Percentiles rank a stretch among this genome's conserved stretches.
Evolutionary conservation across 2,329 filamentous ascomycete species (phyloP).

Genomic region (Fusarium musae): DNA sequence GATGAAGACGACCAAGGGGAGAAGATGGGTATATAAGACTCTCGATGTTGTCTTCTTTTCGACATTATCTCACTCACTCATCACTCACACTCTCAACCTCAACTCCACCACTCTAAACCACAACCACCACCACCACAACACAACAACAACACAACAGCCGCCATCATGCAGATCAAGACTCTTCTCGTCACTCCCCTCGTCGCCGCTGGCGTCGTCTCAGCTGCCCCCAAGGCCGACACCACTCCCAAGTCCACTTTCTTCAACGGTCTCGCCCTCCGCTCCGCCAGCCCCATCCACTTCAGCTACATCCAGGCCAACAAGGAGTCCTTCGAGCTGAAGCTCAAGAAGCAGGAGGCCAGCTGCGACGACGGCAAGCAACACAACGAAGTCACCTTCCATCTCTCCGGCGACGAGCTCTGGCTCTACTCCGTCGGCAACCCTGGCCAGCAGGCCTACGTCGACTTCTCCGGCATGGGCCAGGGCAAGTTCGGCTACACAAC

Average conservation of each 20-base stretch:
- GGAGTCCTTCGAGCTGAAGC: slow-evolving; percentile 57
- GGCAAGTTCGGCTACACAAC: slow-evolving; percentile 65
- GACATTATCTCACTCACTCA: slow-evolving; percentile 3
- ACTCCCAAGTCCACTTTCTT: slow-evolving; percentile 54
- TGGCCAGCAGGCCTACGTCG: slow-evolving; percentile 62
- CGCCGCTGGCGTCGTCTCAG: slow-evolving; percentile 43
- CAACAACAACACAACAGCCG: slow-evolving; percentile 2
- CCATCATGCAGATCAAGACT: slow-evolving; percentile 46
- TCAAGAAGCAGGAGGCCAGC: slow-evolving; percentile 57
- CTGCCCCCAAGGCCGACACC: slow-evolving; percentile 35
- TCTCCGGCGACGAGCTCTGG: slow-evolving; percentile 57
- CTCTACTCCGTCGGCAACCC: slow-evolving; percentile 54
- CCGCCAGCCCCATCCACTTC: slow-evolving; percentile 62
- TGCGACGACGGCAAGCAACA: slow-evolving; percentile 51
- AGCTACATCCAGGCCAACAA: slow-evolving; percentile 55
- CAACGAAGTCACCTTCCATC: slow-evolving; percentile 61
- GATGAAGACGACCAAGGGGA: not conserved
- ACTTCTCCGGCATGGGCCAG: slow-evolving; percentile 69
- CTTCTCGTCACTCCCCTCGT: slow-evolving; percentile 41
- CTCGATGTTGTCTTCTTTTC: not conserved
- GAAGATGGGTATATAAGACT: slow-evolving; percentile 29
- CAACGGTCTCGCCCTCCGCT: slow-evolving; percentile 60
- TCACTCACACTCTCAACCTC: not conserved
- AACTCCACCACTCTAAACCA: not conserved
- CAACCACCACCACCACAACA: not conserved